Percentiles rank a stretch among this genome's conserved stretches.
phyloP scores from a whole-genome alignment of 768 basidiomycete species.

The Lactifluus rugatus region DNA sequence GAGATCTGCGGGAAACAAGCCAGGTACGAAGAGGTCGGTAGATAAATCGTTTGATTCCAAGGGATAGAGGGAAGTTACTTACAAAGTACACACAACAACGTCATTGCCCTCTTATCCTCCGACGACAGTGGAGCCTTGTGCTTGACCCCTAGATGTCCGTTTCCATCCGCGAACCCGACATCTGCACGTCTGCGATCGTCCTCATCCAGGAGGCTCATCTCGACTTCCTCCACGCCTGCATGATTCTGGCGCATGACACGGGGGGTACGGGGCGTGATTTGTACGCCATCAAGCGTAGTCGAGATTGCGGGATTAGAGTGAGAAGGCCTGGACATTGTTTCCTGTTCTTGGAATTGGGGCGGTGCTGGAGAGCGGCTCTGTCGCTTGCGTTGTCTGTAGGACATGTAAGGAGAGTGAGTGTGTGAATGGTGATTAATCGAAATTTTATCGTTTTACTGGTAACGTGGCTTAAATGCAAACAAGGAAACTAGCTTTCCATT shows the following conservation, averaged over 20 bases:
- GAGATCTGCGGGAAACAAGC: constrained; percentile 27
- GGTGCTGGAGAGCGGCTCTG: neutral
- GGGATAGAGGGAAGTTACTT: constrained; percentile 20
- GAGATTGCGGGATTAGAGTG: neutral
- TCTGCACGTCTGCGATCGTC: constrained; percentile 12
- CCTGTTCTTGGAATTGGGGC: neutral
- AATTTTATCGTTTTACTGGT: neutral
- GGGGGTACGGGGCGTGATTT: constrained; percentile 16
- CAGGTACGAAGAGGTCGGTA: neutral
- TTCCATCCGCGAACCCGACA: constrained; percentile 17
- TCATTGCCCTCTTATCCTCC: constrained; percentile 38
- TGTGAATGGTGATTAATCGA: neutral
- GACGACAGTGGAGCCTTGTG: constrained; percentile 5
- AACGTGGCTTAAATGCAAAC: neutral
- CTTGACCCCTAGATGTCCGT: neutral
- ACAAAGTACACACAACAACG: constrained; percentile 39
- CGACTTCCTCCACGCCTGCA: constrained; percentile 18
- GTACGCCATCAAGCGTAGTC: constrained; percentile 6
- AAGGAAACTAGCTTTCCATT: neutral
- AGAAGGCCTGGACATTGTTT: neutral
- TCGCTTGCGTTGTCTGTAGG: neutral
- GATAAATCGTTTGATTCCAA: neutral
- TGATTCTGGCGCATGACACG: neutral
- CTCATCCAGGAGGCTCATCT: constrained; percentile 18
- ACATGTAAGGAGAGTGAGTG: neutral